Conservation (phyloP, 805 yeast species). For the Cyberlindnera japonica region DNA sequence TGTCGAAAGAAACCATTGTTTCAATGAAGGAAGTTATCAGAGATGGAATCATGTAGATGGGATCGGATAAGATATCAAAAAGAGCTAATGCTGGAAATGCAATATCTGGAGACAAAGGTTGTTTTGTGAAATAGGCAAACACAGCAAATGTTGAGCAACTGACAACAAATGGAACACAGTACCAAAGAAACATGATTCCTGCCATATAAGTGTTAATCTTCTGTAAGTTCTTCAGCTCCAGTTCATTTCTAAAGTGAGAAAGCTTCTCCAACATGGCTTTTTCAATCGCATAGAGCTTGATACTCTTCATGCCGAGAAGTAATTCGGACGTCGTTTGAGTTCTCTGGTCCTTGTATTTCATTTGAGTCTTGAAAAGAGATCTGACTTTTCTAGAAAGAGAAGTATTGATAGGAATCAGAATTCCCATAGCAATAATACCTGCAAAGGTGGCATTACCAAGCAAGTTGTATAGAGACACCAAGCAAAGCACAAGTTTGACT, state of each 20-base stretch:
- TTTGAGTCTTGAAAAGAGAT: conserved; percentile 47
- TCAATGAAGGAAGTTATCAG: conserved; percentile 56
- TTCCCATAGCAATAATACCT: conserved; percentile 48
- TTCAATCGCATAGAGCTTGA: conserved; percentile 71
- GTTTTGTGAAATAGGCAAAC: conserved; percentile 42
- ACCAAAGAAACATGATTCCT: conserved; percentile 53
- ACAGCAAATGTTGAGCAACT: conserved; percentile 57
- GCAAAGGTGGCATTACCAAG: conserved; percentile 58
- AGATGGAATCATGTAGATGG: conserved; percentile 56
- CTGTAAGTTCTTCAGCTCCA: conserved; percentile 50
- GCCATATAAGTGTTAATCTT: conserved; percentile 48
- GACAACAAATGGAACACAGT: conserved; percentile 60
- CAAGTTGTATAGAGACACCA: conserved; percentile 50
- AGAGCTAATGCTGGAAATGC: conserved; percentile 66
- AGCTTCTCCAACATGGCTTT: conserved; percentile 54
- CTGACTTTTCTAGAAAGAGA: conserved; percentile 43
- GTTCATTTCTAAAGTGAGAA: conserved; percentile 50
- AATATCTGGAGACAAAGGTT: conserved; percentile 61
- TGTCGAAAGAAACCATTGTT: conserved; percentile 51
- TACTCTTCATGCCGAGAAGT: conserved; percentile 54
- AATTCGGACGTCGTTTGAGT: conserved; percentile 58
- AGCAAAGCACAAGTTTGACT: conserved; percentile 47
- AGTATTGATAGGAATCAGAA: conserved; percentile 59
- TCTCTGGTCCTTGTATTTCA: conserved; percentile 61
- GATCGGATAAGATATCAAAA: conserved; percentile 54